Conservation (phyloP, 768 basidiomycete species). For the Xanthoconium stramineum region DNA sequence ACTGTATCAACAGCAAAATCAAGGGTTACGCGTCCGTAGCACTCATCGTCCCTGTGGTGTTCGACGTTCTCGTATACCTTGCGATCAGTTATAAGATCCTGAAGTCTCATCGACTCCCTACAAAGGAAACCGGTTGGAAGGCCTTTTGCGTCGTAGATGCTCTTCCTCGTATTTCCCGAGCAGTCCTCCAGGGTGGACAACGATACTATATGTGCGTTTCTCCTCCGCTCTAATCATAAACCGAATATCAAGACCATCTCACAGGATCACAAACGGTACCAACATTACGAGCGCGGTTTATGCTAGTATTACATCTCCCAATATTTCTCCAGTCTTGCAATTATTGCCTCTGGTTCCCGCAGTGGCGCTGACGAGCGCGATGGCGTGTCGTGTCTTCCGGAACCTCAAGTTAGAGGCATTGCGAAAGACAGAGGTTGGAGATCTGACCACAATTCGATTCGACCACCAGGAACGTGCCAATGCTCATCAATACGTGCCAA, state of each 20-base stretch:
- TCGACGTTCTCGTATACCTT: constrained; percentile 35
- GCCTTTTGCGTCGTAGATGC: constrained; percentile 20
- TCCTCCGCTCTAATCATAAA: background rate
- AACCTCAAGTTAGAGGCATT: constrained; percentile 27
- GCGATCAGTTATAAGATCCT: constrained; percentile 33
- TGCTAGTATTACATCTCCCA: constrained; percentile 8
- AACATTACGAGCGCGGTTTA: constrained; percentile 30
- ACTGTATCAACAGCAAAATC: constrained; percentile 28
- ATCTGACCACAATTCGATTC: constrained; percentile 19
- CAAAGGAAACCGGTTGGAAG: constrained; percentile 12
- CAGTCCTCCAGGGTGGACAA: constrained; percentile 37
- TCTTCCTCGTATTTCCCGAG: constrained; percentile 32
- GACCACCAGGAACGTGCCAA: constrained; percentile 1
- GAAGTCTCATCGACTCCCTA: constrained; percentile 9
- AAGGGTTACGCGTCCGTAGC: constrained; percentile 25
- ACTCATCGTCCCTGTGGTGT: constrained; percentile 27
- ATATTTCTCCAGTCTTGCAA: constrained; percentile 22
- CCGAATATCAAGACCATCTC: background rate
- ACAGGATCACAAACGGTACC: constrained; percentile 32
- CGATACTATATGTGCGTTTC: constrained; percentile 35
- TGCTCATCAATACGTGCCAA: background rate
- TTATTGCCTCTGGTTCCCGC: constrained; percentile 26
- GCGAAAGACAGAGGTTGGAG: constrained; percentile 5
- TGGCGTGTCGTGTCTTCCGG: constrained; percentile 36
- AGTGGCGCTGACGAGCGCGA: constrained; percentile 29